Evolutionary conservation across 352 stramenopile species (phyloP).

Genomic region (Globisporangium nagaii): DNA sequence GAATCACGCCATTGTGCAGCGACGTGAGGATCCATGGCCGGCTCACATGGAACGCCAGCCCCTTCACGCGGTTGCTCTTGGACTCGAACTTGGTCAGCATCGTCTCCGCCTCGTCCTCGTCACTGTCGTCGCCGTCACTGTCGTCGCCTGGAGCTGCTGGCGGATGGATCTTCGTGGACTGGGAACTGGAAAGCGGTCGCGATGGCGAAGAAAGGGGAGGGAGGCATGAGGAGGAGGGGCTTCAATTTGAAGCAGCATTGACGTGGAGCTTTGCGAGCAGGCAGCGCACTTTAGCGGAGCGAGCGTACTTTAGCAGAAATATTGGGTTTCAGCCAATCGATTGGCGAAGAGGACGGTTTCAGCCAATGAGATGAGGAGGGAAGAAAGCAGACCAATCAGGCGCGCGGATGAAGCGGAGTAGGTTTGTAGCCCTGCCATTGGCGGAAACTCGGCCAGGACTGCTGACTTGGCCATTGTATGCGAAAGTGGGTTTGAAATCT

Average conservation of each 20-base stretch:
- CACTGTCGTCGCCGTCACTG: too few relatives aligned
- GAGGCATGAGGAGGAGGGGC: not conserved
- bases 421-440: too few relatives aligned
- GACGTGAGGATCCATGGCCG: conserved; percentile 99
- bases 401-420: too few relatives aligned
- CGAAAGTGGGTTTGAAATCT: too few relatives aligned
- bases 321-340: conserved; percentile 4
- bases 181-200: not conserved
- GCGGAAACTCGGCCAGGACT: too few relatives aligned
- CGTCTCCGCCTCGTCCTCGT: too few relatives aligned
- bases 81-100: conserved; percentile 99
- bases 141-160: conserved; percentile 3
- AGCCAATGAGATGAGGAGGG: too few relatives aligned
- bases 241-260: not conserved
- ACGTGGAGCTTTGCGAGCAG: conserved; percentile 8
- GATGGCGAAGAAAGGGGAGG: not conserved
- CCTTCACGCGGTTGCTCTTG: conserved; percentile 99
- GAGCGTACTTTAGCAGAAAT: not conserved
- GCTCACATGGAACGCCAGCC: conserved; percentile 97
- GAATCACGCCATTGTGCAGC: conserved; percentile 98
- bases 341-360: too few relatives aligned
- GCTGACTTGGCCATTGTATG: too few relatives aligned
- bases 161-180: not conserved
- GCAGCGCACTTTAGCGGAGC: conserved; percentile 1
- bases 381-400: too few relatives aligned